Conservation (phyloP, 2,329 filamentous ascomycete species). For the Laburnicola sp. region DNA sequence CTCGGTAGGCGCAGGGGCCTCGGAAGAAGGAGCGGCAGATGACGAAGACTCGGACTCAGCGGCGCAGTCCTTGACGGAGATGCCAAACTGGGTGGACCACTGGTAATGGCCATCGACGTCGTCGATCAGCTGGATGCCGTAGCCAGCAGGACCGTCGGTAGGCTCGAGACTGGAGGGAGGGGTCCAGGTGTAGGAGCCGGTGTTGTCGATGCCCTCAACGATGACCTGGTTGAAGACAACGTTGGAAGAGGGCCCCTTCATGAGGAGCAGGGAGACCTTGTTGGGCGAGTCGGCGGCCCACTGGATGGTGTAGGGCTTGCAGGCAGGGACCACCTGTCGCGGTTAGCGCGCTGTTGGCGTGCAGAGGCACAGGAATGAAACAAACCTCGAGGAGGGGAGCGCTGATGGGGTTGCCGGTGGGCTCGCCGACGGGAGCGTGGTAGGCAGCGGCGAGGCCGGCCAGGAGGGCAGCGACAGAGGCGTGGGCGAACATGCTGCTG, state of each 20-base stretch:
- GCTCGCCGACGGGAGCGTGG: conserved; percentile 34
- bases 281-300: conserved; percentile 57
- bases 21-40: conserved; percentile 18
- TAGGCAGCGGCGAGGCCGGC: conserved; percentile 53
- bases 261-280: conserved; percentile 61
- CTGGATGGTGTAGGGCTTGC: conserved; percentile 60
- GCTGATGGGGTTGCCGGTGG: conserved; percentile 59
- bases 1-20: conserved; percentile 10
- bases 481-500: conserved; percentile 41
- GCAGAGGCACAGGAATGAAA: conserved; percentile 3
- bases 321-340: conserved; percentile 55
- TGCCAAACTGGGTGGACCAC: conserved; percentile 63
- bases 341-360: conserved; percentile 10
- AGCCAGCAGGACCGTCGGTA: conserved; percentile 52
- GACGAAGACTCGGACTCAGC: conserved; percentile 23
- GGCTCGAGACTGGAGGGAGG: conserved; percentile 53
- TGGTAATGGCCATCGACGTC: conserved; percentile 64
- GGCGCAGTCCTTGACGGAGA: conserved; percentile 43
- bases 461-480: conserved; percentile 54
- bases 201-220: conserved; percentile 58
- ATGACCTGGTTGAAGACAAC: conserved; percentile 56
- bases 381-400: conserved; percentile 53
- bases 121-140: conserved; percentile 65
- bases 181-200: conserved; percentile 59
- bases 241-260: conserved; percentile 62